Evolutionary conservation across 768 basidiomycete species (phyloP), one percentile per base, ranked within the genome.

Genomic region (Rhodosporidiobolus odoratus): DNA sequence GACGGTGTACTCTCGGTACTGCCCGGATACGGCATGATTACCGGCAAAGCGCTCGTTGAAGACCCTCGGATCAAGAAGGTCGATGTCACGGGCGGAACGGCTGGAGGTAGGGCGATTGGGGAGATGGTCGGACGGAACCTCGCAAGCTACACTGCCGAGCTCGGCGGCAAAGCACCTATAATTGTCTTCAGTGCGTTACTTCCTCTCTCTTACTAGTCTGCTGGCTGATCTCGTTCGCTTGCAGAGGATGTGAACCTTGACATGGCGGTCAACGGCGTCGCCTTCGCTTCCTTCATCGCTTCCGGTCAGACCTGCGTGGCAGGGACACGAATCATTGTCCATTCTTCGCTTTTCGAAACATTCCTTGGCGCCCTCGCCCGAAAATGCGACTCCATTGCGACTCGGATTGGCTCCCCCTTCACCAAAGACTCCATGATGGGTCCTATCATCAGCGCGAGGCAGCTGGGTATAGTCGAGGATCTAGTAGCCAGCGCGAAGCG

Each of bases 271-370:
- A 92, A 92, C 71, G 91, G 91, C 25, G 85, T 85, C 10, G 88
- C 89, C 0, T 92, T 93, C 76, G 88, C 90, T 16, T 85, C 88
- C 1, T 93, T 92, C 75, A 82, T 93, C 59, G 91, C 91, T 1
- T 90, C 89, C 32, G 91, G 91, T 5, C 91, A 93, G 80, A 74
- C 73, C 2, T 74, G 73, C 48, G 73, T 74, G 19, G 68, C 68
- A 2, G 68, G 59, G 4, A 71, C 73, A 0, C 68, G 73, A 13
- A 67, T 74, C 52, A 41, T 74, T 41, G 58, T 74, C 47, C 66
- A 70, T 2, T 17, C 19, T 9, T 30, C 58, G 8, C 64, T 74
- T 40, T 62, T 70, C 21, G 23, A 23, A 10, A 3, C 32, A 2
- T 74, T 74, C 37, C 25, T 71, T 17, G 6, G 50, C 9, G 35